Evolutionary conservation across 2,329 filamentous ascomycete species (phyloP).

Genomic region (Fusarium verrucosum): DNA sequence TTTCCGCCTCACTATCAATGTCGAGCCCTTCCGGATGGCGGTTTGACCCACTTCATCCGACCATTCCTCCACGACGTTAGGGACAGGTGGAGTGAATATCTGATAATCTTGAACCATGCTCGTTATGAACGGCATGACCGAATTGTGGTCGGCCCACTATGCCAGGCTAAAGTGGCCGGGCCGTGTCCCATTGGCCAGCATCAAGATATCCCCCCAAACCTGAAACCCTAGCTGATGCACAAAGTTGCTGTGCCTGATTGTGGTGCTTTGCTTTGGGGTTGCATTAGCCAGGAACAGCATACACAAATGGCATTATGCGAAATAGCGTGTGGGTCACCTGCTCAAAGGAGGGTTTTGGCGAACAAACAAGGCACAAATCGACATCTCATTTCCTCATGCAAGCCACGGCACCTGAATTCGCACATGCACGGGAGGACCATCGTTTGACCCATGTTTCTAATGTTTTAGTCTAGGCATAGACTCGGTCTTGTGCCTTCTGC

Average conservation of each 20-base stretch:
- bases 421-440: constrained; percentile 23
- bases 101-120: constrained; percentile 30
- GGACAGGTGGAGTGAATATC: constrained; percentile 33
- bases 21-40: constrained; percentile 5
- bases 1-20: constrained; percentile 28
- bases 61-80: constrained; percentile 31
- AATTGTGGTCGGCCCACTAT: constrained; percentile 38
- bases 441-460: constrained; percentile 1
- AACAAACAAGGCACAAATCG: constrained; percentile 43
- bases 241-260: constrained; percentile 37
- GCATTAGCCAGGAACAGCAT: constrained; percentile 46
- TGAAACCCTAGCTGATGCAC: constrained; percentile 52
- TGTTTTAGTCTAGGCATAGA: constrained; percentile 18
- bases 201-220: constrained; percentile 32
- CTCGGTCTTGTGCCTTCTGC: constrained; percentile 13
- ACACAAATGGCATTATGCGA: constrained; percentile 14
- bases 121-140: constrained; percentile 40
- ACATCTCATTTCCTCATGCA: constrained; percentile 44
- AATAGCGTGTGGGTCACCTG: constrained; percentile 28
- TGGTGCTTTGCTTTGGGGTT: constrained; percentile 41
- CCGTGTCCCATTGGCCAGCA: constrained; percentile 45
- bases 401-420: constrained; percentile 34
- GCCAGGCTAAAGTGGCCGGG: constrained; percentile 36
- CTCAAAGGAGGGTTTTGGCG: constrained; percentile 23
- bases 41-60: constrained; percentile 22